A percentile compares a stretch with the other conserved stretches of the same genome.
Evolutionary conservation across 1,284 basidiomycete genomes (phyloP).

Genomic region (Moesziomyces sp.): DNA sequence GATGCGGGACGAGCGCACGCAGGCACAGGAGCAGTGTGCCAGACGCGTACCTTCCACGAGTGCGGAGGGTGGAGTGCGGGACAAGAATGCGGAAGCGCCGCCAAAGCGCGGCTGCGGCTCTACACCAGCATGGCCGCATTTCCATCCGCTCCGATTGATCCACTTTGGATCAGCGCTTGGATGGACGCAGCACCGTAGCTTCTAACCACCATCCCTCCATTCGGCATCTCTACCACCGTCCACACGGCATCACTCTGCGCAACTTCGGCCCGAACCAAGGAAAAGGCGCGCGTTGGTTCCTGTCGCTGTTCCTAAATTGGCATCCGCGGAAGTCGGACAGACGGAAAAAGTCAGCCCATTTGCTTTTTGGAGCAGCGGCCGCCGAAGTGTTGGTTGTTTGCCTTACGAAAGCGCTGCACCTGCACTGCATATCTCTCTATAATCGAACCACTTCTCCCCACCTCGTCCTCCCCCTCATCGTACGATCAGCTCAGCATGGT

Average conservation of each 20-base stretch:
- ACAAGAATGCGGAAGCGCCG: neutral
- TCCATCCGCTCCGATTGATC: neutral
- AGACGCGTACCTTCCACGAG: neutral
- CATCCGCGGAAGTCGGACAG: slow-evolving; percentile 33
- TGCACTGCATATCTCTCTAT: neutral
- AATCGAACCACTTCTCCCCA: neutral
- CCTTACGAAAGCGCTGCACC: slow-evolving; percentile 19
- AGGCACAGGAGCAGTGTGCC: too few relatives aligned
- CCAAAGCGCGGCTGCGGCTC: too few relatives aligned
- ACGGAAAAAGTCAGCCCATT: slow-evolving; percentile 31
- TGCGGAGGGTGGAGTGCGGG: neutral
- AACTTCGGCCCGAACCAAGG: slow-evolving; percentile 7
- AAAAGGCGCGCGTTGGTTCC: slow-evolving; percentile 2
- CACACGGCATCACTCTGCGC: neutral
- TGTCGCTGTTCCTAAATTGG: neutral
- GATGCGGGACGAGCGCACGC: too few relatives aligned
- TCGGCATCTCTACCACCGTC: neutral
- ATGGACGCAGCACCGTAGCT: neutral
- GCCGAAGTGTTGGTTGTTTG: neutral
- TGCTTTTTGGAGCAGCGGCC: neutral
- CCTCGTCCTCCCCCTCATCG: neutral
- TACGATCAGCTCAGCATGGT: slow-evolving; percentile 21
- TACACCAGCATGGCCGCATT: neutral
- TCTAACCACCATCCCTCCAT: slow-evolving; percentile 3
- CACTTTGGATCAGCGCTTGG: neutral